Percentiles rank a stretch among this genome's conserved stretches.
These are phyloP conservation scores for Penicillium aurantiogriseum DNA, from an alignment of 2,329 filamentous ascomycete species.

Conservation along the genomic window DNA sequence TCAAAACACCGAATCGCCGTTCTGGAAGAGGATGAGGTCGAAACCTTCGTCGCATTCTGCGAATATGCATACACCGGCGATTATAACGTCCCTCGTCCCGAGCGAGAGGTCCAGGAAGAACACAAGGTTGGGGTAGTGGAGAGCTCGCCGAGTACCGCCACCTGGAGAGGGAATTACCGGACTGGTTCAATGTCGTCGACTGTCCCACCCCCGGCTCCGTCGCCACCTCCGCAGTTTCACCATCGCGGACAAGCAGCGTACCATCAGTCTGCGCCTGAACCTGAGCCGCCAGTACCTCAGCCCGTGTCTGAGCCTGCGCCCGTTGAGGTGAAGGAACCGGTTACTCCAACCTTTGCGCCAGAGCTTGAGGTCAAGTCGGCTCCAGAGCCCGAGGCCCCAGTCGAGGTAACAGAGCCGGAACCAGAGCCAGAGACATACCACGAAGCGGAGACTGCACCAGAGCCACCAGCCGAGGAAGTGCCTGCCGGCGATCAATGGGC, in stretches of 20 bases:
- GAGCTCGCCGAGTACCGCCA: slow-evolving; percentile 7
- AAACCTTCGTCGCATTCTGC: slow-evolving; percentile 50
- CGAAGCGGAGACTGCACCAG: slow-evolving; percentile 1
- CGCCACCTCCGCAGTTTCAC: slow-evolving; percentile 25
- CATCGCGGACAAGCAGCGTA: not conserved
- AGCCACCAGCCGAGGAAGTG: not conserved
- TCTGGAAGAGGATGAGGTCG: slow-evolving; percentile 49
- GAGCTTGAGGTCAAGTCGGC: not conserved
- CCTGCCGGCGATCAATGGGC: slow-evolving; percentile 2
- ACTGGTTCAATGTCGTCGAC: slow-evolving; percentile 26
- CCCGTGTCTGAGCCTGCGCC: not conserved
- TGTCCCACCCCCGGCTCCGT: slow-evolving; percentile 33
- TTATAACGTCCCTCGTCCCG: slow-evolving; percentile 39
- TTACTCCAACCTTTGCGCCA: not conserved
- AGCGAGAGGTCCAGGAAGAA: slow-evolving; percentile 18
- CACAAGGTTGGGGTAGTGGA: slow-evolving; percentile 16
- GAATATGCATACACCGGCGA: slow-evolving; percentile 53
- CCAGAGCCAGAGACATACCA: not conserved
- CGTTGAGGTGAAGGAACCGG: not conserved
- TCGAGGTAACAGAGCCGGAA: not conserved
- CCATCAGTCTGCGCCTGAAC: not conserved
- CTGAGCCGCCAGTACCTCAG: not conserved
- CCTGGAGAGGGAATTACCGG: slow-evolving; percentile 20
- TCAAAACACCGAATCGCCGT: slow-evolving; percentile 44
- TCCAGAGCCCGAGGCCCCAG: not conserved